Base-by-base conservation (phyloP, 2,329 filamentous ascomycete species). In the Xylaria sp. region DNA sequence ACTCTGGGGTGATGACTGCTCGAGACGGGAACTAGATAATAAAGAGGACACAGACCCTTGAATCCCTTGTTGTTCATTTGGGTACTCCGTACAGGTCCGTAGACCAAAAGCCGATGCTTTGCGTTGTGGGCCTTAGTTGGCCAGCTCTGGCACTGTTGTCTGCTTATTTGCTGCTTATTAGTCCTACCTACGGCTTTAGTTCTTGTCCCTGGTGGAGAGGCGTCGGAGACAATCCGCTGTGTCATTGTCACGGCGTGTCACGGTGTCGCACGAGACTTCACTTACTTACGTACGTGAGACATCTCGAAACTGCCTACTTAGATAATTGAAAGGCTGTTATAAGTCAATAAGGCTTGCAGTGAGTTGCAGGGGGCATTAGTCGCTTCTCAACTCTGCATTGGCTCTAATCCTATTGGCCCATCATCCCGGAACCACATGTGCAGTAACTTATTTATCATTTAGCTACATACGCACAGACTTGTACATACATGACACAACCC, bases 81-180 rank as follows among this genome's bases (percentile, higher is more conserved):
- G 25, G 39, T 34, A n/a, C n/a, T n/a, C n/a, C n/a, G n/a, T n/a
- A n/a, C n/a, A 32, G 30, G 30, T 32, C 4, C 30, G 6, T 53
- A 64, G 53, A 60, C 32, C 52, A 48, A 58, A 34, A 48, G 65
- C 59, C 60, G 53, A 59, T 56, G 53, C 48, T 63, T 56, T 63
- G 39, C 55, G 62, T 48, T 56, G 68, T 70, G 68, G 68, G 66
- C 68, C 68, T 70, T 63, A 39, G 45, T 57, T 63, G 43, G 52
- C 13, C 36, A n/a, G 34, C 23, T 12, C 39, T 60, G n/a, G n/a
- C n/a, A n/a, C n/a, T 30, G 2, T 34, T 61, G 23, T 23, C 25
- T 53, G 39, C 52, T 57, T 48, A 48, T 52, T 41, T 64, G 45
- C 28, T 63, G 60, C 60, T 66, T 23, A 58, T 41, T 43, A 59